Evolutionary conservation across 2,329 filamentous ascomycete genomes (phyloP).

Genomic region (Escovopsis sp.): DNA sequence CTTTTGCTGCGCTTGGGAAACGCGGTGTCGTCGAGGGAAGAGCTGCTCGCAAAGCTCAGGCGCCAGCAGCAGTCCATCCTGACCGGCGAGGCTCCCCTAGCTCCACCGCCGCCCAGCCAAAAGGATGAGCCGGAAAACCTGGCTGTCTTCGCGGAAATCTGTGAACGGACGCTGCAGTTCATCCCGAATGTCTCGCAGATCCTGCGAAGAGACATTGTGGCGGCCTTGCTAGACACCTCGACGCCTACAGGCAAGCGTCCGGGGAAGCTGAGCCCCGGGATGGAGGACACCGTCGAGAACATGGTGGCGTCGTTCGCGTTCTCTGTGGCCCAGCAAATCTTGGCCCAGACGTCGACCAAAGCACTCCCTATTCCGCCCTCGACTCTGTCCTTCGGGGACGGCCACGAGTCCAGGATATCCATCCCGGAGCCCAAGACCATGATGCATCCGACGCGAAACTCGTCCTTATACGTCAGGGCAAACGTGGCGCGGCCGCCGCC

Average conservation of each 20-base stretch:
- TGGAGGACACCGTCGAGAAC: slow-evolving; percentile 50
- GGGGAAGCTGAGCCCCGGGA: slow-evolving; percentile 18
- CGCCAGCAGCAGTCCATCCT: slow-evolving; percentile 46
- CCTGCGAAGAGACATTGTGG: slow-evolving; percentile 61
- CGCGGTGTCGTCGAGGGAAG: slow-evolving; percentile 45
- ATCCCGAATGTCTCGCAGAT: slow-evolving; percentile 67
- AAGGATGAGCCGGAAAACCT: slow-evolving; percentile 59
- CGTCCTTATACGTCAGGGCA: slow-evolving; percentile 37
- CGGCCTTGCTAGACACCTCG: slow-evolving; percentile 36
- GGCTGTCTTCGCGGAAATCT: slow-evolving; percentile 70
- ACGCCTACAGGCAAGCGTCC: slow-evolving; percentile 12
- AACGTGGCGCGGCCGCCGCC: slow-evolving; percentile 20
- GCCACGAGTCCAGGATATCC: slow-evolving; percentile 43
- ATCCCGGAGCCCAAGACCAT: slow-evolving; percentile 56
- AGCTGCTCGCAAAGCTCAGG: slow-evolving; percentile 45
- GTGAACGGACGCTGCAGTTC: slow-evolving; percentile 68
- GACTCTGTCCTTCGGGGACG: slow-evolving; percentile 30
- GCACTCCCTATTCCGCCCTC: slow-evolving; percentile 52
- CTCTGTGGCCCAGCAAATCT: slow-evolving; percentile 58
- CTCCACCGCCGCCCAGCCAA: slow-evolving; percentile 28
- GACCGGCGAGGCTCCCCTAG: slow-evolving; percentile 39
- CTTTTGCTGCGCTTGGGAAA: slow-evolving; percentile 75
- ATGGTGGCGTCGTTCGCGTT: slow-evolving; percentile 68
- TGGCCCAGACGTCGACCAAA: slow-evolving; percentile 59
- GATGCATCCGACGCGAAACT: slow-evolving; percentile 51